Percentiles rank a stretch among this genome's conserved stretches.
These are phyloP conservation scores for Penicillium antarcticum DNA, from an alignment of 495 filamentous ascomycete species.

Conservation along the genomic window DNA sequence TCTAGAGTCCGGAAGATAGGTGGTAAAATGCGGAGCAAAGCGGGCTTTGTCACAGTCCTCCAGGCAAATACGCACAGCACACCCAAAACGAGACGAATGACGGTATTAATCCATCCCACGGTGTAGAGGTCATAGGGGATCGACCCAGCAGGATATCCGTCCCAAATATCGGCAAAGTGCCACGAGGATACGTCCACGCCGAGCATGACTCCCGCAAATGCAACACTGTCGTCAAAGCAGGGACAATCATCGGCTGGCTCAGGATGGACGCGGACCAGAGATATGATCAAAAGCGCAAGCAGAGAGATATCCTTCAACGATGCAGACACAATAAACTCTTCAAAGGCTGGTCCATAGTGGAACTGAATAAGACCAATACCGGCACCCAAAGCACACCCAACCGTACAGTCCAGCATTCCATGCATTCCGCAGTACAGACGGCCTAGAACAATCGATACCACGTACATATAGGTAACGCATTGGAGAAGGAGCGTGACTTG, in stretches of 20 bases:
- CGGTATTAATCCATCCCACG: constrained; percentile 58
- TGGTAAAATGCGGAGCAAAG: constrained; percentile 71
- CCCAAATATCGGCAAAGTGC: constrained; percentile 65
- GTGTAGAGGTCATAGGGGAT: constrained; percentile 61
- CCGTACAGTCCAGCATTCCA: constrained; percentile 84
- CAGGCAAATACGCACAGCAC: constrained; percentile 82
- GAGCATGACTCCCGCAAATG: constrained; percentile 85
- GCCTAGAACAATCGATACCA: constrained; percentile 83
- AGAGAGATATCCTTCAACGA: constrained; percentile 54
- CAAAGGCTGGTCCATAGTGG: constrained; percentile 62
- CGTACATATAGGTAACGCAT: constrained; percentile 72
- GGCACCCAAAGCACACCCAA: constrained; percentile 74
- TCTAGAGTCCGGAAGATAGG: constrained; percentile 86
- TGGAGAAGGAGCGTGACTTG: constrained; percentile 58
- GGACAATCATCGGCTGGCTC: constrained; percentile 96
- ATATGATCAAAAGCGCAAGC: constrained; percentile 60
- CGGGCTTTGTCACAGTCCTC: constrained; percentile 83
- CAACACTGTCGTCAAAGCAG: constrained; percentile 94
- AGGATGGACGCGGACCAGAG: constrained; percentile 84
- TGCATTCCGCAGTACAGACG: constrained; percentile 98
- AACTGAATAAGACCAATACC: constrained; percentile 67
- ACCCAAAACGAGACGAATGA: constrained; percentile 68
- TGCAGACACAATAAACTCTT: constrained; percentile 55
- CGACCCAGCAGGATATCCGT: constrained; percentile 55
- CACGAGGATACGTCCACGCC: constrained; percentile 77